phyloP scores from a whole-genome alignment of 805 yeast species.

The Starmera quercuum region DNA sequence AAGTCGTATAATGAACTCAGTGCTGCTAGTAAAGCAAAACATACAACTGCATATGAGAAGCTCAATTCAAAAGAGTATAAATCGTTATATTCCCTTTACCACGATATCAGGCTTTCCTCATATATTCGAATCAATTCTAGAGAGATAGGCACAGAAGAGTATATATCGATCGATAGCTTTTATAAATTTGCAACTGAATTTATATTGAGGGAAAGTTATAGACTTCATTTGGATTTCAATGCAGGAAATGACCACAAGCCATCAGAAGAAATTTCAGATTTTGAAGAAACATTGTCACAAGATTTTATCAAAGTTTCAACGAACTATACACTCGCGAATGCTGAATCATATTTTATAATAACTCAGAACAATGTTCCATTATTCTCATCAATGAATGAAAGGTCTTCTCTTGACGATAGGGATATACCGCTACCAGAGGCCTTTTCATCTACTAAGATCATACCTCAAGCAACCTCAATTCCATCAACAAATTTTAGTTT shows the following conservation, averaged over 20 bases:
- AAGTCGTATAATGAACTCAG: not conserved
- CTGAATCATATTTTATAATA: constrained; percentile 57
- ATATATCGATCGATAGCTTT: constrained; percentile 51
- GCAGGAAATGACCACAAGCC: constrained; percentile 10
- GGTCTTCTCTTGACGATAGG: constrained; percentile 71
- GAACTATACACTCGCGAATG: constrained; percentile 40
- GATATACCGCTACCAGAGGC: constrained; percentile 61
- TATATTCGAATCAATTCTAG: constrained; percentile 38
- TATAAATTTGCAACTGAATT: constrained; percentile 57
- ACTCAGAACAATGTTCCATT: constrained; percentile 66
- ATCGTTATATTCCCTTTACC: constrained; percentile 47
- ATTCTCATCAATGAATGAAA: constrained; percentile 65
- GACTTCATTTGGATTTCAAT: constrained; percentile 28
- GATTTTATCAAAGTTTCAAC: constrained; percentile 58
- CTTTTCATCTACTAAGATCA: constrained; percentile 56
- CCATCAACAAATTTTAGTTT: constrained; percentile 36
- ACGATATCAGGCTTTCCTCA: constrained; percentile 56
- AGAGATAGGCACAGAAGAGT: constrained; percentile 40
- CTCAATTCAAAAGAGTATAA: constrained; percentile 31
- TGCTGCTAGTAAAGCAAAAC: constrained; percentile 4
- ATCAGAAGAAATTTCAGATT: constrained; percentile 18
- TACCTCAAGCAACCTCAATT: constrained; percentile 39
- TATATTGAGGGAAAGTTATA: constrained; percentile 51
- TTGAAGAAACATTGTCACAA: constrained; percentile 32
- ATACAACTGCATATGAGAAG: constrained; percentile 37